Evolutionary conservation across 2,329 filamentous ascomycete species (phyloP), one percentile per base, ranked within the genome.

Genomic region (Penicillium palitans): DNA sequence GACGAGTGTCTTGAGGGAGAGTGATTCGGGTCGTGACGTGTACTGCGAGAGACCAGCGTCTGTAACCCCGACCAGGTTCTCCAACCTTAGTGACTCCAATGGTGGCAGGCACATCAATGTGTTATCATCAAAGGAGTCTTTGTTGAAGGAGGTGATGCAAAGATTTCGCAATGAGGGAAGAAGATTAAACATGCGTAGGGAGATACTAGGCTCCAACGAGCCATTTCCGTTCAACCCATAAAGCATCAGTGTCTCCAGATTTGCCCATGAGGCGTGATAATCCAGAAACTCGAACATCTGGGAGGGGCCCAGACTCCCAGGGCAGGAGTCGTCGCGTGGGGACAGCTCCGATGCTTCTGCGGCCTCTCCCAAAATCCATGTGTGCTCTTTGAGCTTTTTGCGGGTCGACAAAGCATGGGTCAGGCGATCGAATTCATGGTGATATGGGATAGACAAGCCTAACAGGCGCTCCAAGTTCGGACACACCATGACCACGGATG

Each of bases 401-500:
- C 83, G 75, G 6, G 81, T 84, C 0, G 84, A 84, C 21, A 86
- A 67, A 2, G 84, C 83, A 66, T 85, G 78, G 12, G 79, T 83
- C 21, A 84, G 68, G 21, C 82, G 79, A 65, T 85, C 81, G 60
- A 82, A 84, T 35, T 80, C 74, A 57, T 83, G 81, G 40, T 77
- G 75, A 63, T 82, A 84, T 3, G 80, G 76, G n/a, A 81, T 72
- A 49, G 79, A 77, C 56, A 85, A 80, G 6, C 84, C 84, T 33
- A 79, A 68, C 8, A 87, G 70, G 27, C 78, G 77, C 69, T 86
- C 82, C 24, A 87, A 70, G 59, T 82, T 83, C 8, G 84, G 83
- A 64, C 83, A 86, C 2, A 80, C 79, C 79, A 84, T 84, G 33
- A 87, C 81, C 39, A 87, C 74, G 1, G 83, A 84, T 6, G 82